Evolutionary conservation across 164 flowering plant species (phyloP).

Genomic region (Vitis vinifera): ASM3070453v1 NC_081811.1:22487001-22487500

Average conservation of each 20-base stretch:
- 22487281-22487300: slow-evolving; percentile 44
- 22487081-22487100: slow-evolving; percentile 69
- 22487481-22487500: slow-evolving; percentile 65
- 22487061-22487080: slow-evolving; percentile 76
- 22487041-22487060: slow-evolving; percentile 84
- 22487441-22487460: slow-evolving; percentile 62
- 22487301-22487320: slow-evolving; percentile 55
- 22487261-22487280: slow-evolving; percentile 48
- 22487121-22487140: slow-evolving; percentile 31
- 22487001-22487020: slow-evolving; percentile 85
- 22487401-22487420: slow-evolving; percentile 10
- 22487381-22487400: slow-evolving; percentile 23
- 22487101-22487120: slow-evolving; percentile 57
- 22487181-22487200: slow-evolving; percentile 17
- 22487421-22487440: slow-evolving; percentile 19
- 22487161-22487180: slow-evolving; percentile 22
- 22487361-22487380: slow-evolving; percentile 46
- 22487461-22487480: slow-evolving; percentile 34
- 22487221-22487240: slow-evolving; percentile 12
- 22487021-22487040: slow-evolving; percentile 72
- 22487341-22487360: slow-evolving; percentile 46
- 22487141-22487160: slow-evolving; percentile 9
- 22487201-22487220: slow-evolving; percentile 12
- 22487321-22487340: slow-evolving; percentile 43
- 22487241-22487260: slow-evolving; percentile 41